Conservation (phyloP, 805 yeast genomes). For the Grigorovia transvaalensis region DNA sequence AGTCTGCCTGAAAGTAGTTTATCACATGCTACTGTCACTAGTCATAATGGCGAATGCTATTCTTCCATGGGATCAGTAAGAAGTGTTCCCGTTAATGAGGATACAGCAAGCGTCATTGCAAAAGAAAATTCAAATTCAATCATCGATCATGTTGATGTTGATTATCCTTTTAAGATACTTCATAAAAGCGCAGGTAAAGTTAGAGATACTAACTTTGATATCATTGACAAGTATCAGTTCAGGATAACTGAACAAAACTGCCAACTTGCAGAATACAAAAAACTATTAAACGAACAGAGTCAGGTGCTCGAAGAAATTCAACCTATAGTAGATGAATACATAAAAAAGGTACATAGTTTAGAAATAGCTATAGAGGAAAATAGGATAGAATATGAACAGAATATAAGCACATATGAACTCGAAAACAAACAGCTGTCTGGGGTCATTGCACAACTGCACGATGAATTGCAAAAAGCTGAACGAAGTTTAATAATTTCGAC, state of each 20-base stretch:
- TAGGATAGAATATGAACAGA: constrained; percentile 17
- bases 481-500: background rate
- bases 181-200: background rate
- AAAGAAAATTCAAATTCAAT: too few relatives aligned
- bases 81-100: too few relatives aligned
- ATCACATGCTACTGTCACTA: too few relatives aligned
- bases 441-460: constrained; percentile 25
- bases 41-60: too few relatives aligned
- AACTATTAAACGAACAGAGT: constrained; percentile 25
- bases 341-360: constrained; percentile 26
- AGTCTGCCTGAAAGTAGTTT: too few relatives aligned
- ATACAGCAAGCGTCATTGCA: too few relatives aligned
- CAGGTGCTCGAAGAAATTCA: constrained; percentile 24
- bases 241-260: constrained; percentile 13
- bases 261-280: constrained; percentile 19
- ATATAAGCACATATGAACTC: constrained; percentile 18
- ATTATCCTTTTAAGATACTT: background rate
- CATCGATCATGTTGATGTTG: too few relatives aligned
- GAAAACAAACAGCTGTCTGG: constrained; percentile 26
- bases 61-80: too few relatives aligned
- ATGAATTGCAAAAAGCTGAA: constrained; percentile 27
- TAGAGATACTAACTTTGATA: background rate
- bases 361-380: constrained; percentile 12
- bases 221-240: background rate
- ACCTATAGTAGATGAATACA: constrained; percentile 24